phyloP scores from a whole-genome alignment of 305 asterid genomes.

The Euphrasia arctica region DNA sequence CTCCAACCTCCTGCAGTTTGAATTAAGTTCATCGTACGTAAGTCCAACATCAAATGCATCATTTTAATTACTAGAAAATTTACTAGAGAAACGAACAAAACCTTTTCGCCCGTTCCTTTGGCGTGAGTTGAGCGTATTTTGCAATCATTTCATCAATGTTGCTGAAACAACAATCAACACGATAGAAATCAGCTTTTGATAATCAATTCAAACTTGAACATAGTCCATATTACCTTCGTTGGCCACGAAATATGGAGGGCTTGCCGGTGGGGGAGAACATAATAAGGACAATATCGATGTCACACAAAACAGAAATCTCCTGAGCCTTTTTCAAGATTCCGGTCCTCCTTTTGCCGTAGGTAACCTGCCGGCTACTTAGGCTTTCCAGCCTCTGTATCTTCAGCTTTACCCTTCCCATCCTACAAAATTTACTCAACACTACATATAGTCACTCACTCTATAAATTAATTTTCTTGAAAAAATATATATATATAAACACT shows the following conservation, averaged over 20 bases:
- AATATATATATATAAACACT: too few species aligned
- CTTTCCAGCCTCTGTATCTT: slow-evolving; percentile 84
- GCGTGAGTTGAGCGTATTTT: slow-evolving; percentile 75
- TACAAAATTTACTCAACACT: slow-evolving; percentile 17
- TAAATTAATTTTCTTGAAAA: too few species aligned
- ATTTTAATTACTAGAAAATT: slow-evolving; percentile 7
- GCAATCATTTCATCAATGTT: slow-evolving; percentile 79
- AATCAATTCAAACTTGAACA: not conserved
- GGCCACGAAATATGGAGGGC: slow-evolving; percentile 67
- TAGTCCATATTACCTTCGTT: slow-evolving; percentile 49
- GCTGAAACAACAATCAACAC: slow-evolving; percentile 37
- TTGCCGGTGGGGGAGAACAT: slow-evolving; percentile 90
- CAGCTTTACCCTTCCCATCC: slow-evolving; percentile 84
- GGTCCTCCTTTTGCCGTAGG: slow-evolving; percentile 73
- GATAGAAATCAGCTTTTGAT: too few species aligned
- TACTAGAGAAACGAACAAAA: slow-evolving; percentile 3
- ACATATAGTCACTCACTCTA: too few species aligned
- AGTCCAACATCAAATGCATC: not conserved
- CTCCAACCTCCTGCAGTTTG: slow-evolving; percentile 84
- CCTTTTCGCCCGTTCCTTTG: slow-evolving; percentile 89
- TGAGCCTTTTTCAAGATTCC: slow-evolving; percentile 85
- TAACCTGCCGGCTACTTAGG: slow-evolving; percentile 66
- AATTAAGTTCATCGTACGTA: slow-evolving; percentile 11
- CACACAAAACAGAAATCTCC: slow-evolving; percentile 80
- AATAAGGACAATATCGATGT: slow-evolving; percentile 72